Conservation (phyloP, 2,329 filamentous ascomycete genomes). For the Tolypocladium amazonense region DNA sequence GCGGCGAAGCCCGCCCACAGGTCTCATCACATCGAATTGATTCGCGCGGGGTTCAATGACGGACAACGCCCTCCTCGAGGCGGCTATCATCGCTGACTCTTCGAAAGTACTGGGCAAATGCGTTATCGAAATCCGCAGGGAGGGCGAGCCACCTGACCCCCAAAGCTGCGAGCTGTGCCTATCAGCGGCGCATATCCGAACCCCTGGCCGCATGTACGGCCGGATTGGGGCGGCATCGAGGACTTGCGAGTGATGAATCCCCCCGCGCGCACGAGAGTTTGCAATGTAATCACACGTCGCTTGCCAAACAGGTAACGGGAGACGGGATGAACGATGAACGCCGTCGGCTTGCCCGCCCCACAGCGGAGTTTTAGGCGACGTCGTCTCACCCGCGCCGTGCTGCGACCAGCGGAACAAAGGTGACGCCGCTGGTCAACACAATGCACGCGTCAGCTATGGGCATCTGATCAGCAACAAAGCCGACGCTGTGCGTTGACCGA, state of each 20-base stretch:
- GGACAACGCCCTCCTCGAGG: not conserved
- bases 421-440: not conserved
- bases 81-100: not conserved
- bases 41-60: not conserved
- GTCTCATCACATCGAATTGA: not conserved
- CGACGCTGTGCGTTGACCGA: not conserved
- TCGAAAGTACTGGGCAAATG: not conserved
- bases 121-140: not conserved
- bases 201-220: not conserved
- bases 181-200: not conserved
- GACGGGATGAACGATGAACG: not conserved
- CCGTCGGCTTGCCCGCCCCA: not conserved
- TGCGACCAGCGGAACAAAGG: too few species aligned
- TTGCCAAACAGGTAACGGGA: not conserved
- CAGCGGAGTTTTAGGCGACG: not conserved
- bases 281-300: too few species aligned
- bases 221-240: not conserved
- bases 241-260: not conserved
- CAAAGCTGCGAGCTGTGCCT: not conserved
- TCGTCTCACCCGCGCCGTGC: not conserved
- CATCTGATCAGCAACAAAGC: not conserved
- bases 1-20: not conserved
- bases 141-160: not conserved
- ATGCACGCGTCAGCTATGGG: not conserved
- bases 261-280: too few species aligned